Evolutionary conservation across 2,329 filamentous ascomycete species (phyloP), one percentile per base, ranked within the genome.

Genomic region (Stenocarpella maydis): DNA sequence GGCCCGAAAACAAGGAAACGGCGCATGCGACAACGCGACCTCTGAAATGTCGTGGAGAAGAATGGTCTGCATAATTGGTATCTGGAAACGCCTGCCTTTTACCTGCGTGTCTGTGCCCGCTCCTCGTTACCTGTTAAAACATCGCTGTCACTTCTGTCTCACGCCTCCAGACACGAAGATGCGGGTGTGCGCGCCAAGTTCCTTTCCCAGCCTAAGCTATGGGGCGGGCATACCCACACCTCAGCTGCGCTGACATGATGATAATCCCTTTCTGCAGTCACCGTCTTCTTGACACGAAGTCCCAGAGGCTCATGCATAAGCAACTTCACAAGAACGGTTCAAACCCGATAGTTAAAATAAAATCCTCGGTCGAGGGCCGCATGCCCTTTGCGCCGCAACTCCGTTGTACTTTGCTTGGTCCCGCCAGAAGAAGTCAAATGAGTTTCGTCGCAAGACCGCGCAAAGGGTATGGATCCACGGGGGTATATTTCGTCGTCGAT

Each of bases 321-420:
- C 43, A 63, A 26, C 9, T 49, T 10, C 17, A 63, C n/a, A 17
- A 34, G 28, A 8, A 49, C 43, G 28, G 58, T 49, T 49, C 58
- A 37, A 61, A 63, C 4, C 34, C 37, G 43, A 63, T 43, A 63
- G 41, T 43, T 28, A 63, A 63, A 37, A 37, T 9, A 12, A 12
- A 49, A 26, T 49, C 24, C 43, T 31, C 28, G 4, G 21, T 63
- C 19, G 28, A n/a, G 2, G 12, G 2, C 34, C 9, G 6, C 34
- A 15, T 12, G 43, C 26, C 58, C 43, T 37, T 49, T 67, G 47
- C 65, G 65, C 65, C 65, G 31, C 65, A 37, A 67, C 65, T 54
- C 65, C 65, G 52, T 67, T 49, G 17, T 67, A 58, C 65, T 67
- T 58, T 55, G 52, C 65, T 67, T 58, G 65, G 43, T 67, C 53